Conservation (phyloP, 306 rosid genomes). For the Pueraria montana region DNA sequence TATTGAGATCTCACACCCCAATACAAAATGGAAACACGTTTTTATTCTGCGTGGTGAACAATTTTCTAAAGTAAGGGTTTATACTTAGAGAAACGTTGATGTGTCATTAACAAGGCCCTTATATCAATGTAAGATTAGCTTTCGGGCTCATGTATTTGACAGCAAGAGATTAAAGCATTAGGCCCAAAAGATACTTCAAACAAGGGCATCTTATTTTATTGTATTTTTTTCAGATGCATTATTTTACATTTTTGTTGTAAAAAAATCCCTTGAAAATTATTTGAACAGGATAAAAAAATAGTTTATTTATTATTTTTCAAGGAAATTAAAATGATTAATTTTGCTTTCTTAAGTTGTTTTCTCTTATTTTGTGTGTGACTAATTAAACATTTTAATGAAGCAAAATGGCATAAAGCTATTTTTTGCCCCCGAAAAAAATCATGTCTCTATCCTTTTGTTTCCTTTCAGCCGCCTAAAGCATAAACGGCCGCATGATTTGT, state of each 20-base stretch:
- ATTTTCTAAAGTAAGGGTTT: too few relatives aligned
- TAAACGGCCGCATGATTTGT: conserved; percentile 11
- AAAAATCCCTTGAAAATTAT: background rate
- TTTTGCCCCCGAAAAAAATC: background rate
- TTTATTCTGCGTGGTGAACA: too few relatives aligned
- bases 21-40: too few relatives aligned
- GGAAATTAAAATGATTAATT: background rate
- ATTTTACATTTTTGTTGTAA: background rate
- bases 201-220: background rate
- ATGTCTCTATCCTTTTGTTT: background rate
- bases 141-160: background rate
- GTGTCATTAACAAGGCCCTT: too few relatives aligned
- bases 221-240: background rate
- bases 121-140: too few relatives aligned
- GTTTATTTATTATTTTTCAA: background rate
- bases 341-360: background rate
- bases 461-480: conserved; percentile 18
- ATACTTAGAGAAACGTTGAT: too few relatives aligned
- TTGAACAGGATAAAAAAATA: background rate
- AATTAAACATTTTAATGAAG: background rate
- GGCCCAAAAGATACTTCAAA: background rate
- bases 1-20: too few relatives aligned
- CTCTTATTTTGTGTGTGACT: background rate
- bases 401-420: background rate
- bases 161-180: background rate